Evolutionary conservation across 2,329 filamentous ascomycete species (phyloP).

Genomic region (Fusarium kyushuense): DNA sequence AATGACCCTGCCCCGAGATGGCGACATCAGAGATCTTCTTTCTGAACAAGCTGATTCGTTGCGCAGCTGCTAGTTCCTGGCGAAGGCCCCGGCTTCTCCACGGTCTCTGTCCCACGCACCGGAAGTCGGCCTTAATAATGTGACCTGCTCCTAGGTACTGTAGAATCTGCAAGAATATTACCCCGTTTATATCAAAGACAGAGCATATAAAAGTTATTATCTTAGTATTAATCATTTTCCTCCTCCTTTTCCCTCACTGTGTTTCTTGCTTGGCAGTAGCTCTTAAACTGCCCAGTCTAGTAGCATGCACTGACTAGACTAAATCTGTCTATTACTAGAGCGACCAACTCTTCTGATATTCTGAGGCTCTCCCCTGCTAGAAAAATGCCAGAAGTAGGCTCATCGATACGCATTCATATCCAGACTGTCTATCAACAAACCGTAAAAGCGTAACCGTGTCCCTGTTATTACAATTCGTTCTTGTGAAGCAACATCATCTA

Average conservation of each 20-base stretch:
- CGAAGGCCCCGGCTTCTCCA: conserved; percentile 24
- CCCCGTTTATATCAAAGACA: not conserved
- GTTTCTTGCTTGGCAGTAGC: not conserved
- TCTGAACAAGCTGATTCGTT: conserved; percentile 26
- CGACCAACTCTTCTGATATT: not conserved
- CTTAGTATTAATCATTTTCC: not conserved
- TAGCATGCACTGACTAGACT: not conserved
- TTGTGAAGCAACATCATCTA: conserved; percentile 13
- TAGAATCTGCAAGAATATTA: not conserved
- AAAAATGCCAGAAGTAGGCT: not conserved
- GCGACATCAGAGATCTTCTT: conserved; percentile 38
- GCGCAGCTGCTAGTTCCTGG: conserved; percentile 16
- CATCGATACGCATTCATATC: not conserved
- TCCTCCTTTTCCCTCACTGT: not conserved
- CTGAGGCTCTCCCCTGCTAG: not conserved
- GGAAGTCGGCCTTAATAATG: conserved; percentile 43
- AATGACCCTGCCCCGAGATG: conserved; percentile 23
- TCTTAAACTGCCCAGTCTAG: not conserved
- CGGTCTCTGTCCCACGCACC: conserved; percentile 26
- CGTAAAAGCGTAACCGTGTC: not conserved
- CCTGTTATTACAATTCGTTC: conserved; percentile 21
- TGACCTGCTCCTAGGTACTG: not conserved
- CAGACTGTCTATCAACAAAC: not conserved
- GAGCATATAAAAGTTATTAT: not conserved
- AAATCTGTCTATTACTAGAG: not conserved